A percentile compares a stretch with the other conserved stretches of the same genome.
Evolutionary conservation across 805 yeast species (phyloP).

Genomic region (Saccharomycopsis guyanensis): DNA sequence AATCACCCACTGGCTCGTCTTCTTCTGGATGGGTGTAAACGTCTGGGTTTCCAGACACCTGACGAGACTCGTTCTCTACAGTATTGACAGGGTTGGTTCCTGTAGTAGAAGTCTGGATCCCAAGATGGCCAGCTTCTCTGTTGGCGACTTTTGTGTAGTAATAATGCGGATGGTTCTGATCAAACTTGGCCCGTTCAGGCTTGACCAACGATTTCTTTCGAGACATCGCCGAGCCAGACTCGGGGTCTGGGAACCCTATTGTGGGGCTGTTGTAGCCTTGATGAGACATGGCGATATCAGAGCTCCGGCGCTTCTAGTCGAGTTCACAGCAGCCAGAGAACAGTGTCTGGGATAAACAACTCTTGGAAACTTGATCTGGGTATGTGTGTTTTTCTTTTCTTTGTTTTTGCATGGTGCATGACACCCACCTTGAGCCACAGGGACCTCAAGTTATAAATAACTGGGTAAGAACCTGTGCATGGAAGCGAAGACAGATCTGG

Average conservation of each 20-base stretch:
- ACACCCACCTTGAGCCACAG: too few species aligned
- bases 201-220: conserved; percentile 69
- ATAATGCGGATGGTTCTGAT: conserved; percentile 65
- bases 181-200: conserved; percentile 69
- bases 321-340: too few species aligned
- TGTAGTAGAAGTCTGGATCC: conserved; percentile 60
- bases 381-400: too few species aligned
- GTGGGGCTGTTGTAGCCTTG: background rate
- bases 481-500: too few species aligned
- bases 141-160: conserved; percentile 71
- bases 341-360: too few species aligned
- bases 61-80: conserved; percentile 6
- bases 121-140: conserved; percentile 53
- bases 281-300: too few species aligned
- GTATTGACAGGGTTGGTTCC: conserved; percentile 54
- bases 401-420: too few species aligned
- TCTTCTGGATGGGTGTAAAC: background rate
- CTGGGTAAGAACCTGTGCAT: too few species aligned
- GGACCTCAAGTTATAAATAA: too few species aligned
- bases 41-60: background rate
- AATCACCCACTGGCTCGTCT: background rate
- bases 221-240: conserved; percentile 26
- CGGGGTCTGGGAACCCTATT: conserved; percentile 13
- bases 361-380: too few species aligned
- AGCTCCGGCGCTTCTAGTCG: too few species aligned